Percentiles rank a stretch among this genome's conserved stretches.
Evolutionary conservation across 768 basidiomycete species (phyloP).

Genomic region (Xerocomellus chrysenteron): DNA sequence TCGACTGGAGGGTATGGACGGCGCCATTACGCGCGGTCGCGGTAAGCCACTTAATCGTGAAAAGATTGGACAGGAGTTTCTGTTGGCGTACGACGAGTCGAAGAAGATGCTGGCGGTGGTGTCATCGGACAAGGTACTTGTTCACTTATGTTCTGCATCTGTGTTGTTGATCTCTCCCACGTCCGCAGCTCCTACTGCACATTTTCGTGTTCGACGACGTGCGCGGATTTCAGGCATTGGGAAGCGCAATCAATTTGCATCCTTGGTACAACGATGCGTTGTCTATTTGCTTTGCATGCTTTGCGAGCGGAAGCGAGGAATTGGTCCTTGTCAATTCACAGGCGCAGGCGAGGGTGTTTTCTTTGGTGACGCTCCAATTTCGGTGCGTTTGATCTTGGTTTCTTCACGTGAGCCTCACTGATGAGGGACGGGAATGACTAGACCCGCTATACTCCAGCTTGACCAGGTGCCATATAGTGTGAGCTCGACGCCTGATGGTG

Average conservation of each 20-base stretch:
- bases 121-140: constrained; percentile 39
- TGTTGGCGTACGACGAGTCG: constrained; percentile 52
- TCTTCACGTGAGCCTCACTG: too few species aligned
- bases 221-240: constrained; percentile 42
- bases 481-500: constrained; percentile 58
- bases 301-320: constrained; percentile 53
- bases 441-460: too few species aligned
- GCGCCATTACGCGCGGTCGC: constrained; percentile 27
- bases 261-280: constrained; percentile 43
- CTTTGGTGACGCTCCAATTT: too few species aligned
- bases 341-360: constrained; percentile 49
- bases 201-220: constrained; percentile 48
- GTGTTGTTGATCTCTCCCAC: not conserved
- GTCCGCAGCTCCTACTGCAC: constrained; percentile 38
- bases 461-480: too few species aligned
- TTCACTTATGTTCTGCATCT: not conserved
- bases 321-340: constrained; percentile 47
- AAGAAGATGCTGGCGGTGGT: constrained; percentile 50
- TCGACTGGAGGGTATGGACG: constrained; percentile 26
- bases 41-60: constrained; percentile 40
- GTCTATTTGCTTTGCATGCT: constrained; percentile 38
- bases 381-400: too few species aligned
- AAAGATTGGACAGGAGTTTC: constrained; percentile 44
- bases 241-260: constrained; percentile 40
- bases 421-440: too few species aligned